phyloP scores from a whole-genome alignment of 2,329 filamentous ascomycete genomes.

The Colletotrichum acutatum region DNA sequence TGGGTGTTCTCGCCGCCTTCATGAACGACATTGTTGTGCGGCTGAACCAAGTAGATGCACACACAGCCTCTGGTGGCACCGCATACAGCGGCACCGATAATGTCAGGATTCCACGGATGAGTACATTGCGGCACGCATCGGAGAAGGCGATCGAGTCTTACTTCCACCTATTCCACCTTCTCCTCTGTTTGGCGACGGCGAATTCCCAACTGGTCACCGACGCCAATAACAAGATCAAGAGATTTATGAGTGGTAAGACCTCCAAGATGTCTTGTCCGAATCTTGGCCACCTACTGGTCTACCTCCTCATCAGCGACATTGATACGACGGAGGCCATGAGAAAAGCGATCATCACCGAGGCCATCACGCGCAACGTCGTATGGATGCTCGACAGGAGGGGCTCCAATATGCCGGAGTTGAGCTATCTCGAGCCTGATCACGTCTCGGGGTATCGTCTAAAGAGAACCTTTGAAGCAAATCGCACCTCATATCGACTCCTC shows the following conservation, averaged over 20 bases:
- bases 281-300: conserved; percentile 59
- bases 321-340: conserved; percentile 51
- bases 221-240: conserved; percentile 52
- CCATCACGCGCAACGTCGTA: conserved; percentile 61
- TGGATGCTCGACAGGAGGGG: conserved; percentile 57
- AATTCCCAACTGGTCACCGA: conserved; percentile 45
- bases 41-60: conserved; percentile 48
- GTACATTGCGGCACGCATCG: conserved; percentile 57
- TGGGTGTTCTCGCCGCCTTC: conserved; percentile 55
- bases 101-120: conserved; percentile 40
- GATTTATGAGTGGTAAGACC: conserved; percentile 51
- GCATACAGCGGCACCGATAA: not conserved
- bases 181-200: conserved; percentile 58
- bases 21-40: conserved; percentile 63
- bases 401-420: conserved; percentile 54
- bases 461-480: conserved; percentile 57
- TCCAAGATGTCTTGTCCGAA: conserved; percentile 57
- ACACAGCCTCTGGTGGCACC: not conserved
- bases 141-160: conserved; percentile 65
- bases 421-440: conserved; percentile 54
- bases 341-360: conserved; percentile 57
- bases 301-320: conserved; percentile 56
- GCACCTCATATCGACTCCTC: conserved; percentile 60
- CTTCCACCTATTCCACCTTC: conserved; percentile 62
- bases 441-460: conserved; percentile 57